Evolutionary conservation across 768 basidiomycete species (phyloP).

Genomic region (Tricholoma sp.): DNA sequence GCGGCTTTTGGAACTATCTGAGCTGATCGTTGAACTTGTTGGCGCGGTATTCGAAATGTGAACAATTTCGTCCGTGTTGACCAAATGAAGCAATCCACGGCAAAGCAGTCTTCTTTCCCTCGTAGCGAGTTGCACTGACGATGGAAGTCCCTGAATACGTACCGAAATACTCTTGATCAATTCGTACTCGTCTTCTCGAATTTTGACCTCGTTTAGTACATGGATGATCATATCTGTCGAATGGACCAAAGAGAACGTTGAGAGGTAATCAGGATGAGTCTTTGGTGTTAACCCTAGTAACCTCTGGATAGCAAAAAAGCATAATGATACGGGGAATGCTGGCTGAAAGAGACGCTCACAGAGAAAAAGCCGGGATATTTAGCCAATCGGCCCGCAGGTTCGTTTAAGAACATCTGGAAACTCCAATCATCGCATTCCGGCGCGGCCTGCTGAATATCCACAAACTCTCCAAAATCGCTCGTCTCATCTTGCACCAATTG

Average conservation of each 20-base stretch:
- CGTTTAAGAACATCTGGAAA: constrained; percentile 62
- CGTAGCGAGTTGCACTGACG: constrained; percentile 49
- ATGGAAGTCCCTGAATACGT: constrained; percentile 56
- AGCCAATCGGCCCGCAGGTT: constrained; percentile 70
- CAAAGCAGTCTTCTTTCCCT: constrained; percentile 73
- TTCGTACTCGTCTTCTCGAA: constrained; percentile 84
- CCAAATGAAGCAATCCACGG: constrained; percentile 52
- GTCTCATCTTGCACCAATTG: constrained; percentile 40
- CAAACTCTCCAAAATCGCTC: constrained; percentile 82
- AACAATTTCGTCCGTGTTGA: constrained; percentile 28
- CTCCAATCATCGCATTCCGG: constrained; percentile 56
- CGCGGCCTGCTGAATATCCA: constrained; percentile 57
- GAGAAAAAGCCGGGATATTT: constrained; percentile 70
- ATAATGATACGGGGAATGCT: neutral
- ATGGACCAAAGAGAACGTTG: constrained; percentile 59
- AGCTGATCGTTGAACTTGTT: constrained; percentile 3
- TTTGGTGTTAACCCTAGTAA: constrained; percentile 66
- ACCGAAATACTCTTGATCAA: constrained; percentile 55
- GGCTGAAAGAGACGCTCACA: constrained; percentile 36
- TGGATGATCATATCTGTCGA: constrained; percentile 68
- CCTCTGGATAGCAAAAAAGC: constrained; percentile 39
- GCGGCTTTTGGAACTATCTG: constrained; percentile 7
- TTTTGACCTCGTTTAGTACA: constrained; percentile 80
- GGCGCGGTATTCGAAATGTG: constrained; percentile 11
- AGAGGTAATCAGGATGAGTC: constrained; percentile 63